Evolutionary conservation across 176 grass and related monocot species (phyloP), one percentile per base, ranked within the genome.

Genomic region (Oryza nivara): DNA sequence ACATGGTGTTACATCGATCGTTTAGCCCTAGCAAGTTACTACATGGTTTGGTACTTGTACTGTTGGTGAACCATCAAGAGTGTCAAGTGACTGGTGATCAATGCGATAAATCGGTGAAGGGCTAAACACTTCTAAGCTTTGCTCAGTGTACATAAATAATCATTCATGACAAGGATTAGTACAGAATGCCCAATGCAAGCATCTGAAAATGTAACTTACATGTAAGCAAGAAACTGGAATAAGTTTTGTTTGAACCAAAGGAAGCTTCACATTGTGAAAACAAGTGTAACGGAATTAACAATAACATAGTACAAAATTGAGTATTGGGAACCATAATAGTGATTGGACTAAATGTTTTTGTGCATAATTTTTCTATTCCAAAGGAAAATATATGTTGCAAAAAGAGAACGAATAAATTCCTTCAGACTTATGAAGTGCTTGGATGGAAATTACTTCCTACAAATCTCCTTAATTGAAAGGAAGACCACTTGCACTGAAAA

Each of bases 141-240:
- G 28, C 28, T 69, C 10, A 58, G 36, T 17, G 65, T 19, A 64
- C 70, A 51, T 76, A 76, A 44, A 45, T 26, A 25, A 82, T 47
- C 26, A 76, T 6, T 70, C 12, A 48, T 44, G 68, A 60, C 2
- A 78, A 77, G 48, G 72, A 83, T 67, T 17, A 74, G 63, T 40
- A 58, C 20, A 20, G 58, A 64, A 51, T 69, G 7, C n/a, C 9
- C 60, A 38, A 47, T 16, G 7, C 36, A 40, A 28, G 16, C 65
- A 75, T 47, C 2, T 47, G 36, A 68, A 10, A 67, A 65, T 28
- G 19, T 51, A 82, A 41, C 22, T 80, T 44, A 89, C 17, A 77
- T 23, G 70, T 14, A 52, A 58, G 26, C n/a, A n/a, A 82, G 23
- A 25, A 7, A 23, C 26, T 20, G 51, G 36, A 82, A n/a, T 22